Base-by-base conservation (phyloP, 257 asterid species). In the Leonotis leonurus region DNA sequence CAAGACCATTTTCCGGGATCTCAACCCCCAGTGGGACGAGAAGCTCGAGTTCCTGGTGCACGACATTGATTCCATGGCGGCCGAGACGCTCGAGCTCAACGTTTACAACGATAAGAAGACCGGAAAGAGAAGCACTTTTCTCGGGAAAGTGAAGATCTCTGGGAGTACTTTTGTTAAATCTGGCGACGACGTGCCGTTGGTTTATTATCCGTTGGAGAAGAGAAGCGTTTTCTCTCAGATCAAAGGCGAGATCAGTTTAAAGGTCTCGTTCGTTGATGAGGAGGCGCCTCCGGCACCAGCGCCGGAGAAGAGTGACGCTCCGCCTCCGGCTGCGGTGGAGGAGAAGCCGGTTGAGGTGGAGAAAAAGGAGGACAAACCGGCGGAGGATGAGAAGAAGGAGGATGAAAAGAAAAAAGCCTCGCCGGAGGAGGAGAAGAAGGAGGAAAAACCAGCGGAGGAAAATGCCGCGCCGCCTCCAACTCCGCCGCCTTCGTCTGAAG, bases 21-120 rank as follows among this genome's bases (percentile, higher is more conserved):
- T 90, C 36, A 90, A 90, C 35, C 98, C 98, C 0, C 84, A 83
- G 5, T 90, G 98, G 98, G 84, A 85, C 20, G 98, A 90, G 56
- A 86, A 61, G 79, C 81, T 88, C 8, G 98, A 87, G 56, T 90
- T 90, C 70, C 14, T 72, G 1, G 85, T 90, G 33, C 93, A 85
- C 35, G 91, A 90, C 40, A 41, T 59, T 8, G 89, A 71, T 3
- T 41, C 87, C 8, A 85, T 90, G 95, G 73, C 75, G 13, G 57
- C 74, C 0, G 81, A 84, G 18, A 83, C 69, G 2, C 45, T 90
- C 18, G 98, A 90, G 65, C 64, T 90, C 60, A 90, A 85, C 55
- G 68, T 90, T 7, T 88, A 87, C 61, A 88, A 87, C 62, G 97
- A 90, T 24, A 90, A 85, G 62, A 90, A 85, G 75, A 55, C 81